These are phyloP conservation scores for Diaporthe eres DNA, from an alignment of 2,329 filamentous ascomycete species.

Conservation along the genomic window DNA sequence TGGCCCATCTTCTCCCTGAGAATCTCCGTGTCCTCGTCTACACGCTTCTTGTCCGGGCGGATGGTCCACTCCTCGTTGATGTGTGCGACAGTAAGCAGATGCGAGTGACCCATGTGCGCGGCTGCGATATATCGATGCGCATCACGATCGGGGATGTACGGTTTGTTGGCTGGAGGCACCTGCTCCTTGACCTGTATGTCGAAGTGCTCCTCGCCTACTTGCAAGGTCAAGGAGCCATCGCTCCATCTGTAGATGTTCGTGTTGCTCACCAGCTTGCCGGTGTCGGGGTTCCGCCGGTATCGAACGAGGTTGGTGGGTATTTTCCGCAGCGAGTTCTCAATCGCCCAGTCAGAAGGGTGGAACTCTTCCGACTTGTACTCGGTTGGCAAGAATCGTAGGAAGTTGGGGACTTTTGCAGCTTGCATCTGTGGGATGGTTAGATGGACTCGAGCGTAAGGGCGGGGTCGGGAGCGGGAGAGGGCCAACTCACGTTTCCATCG, in stretches of 20 bases:
- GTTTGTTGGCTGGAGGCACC: conserved; percentile 71
- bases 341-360: conserved; percentile 69
- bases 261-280: conserved; percentile 79
- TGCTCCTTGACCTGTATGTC: conserved; percentile 80
- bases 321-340: conserved; percentile 66
- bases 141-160: conserved; percentile 77
- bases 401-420: conserved; percentile 79
- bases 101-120: conserved; percentile 76
- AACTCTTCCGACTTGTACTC: conserved; percentile 77
- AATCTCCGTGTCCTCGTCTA: conserved; percentile 70
- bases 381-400: conserved; percentile 78
- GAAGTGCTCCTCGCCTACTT: conserved; percentile 83
- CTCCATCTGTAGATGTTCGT: conserved; percentile 83
- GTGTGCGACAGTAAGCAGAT: conserved; percentile 82
- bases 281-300: conserved; percentile 77
- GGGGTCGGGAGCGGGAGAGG: neutral
- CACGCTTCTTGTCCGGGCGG: conserved; percentile 65
- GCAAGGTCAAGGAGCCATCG: conserved; percentile 82
- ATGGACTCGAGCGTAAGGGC: conserved; percentile 13
- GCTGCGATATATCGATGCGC: conserved; percentile 83
- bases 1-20: conserved; percentile 77
- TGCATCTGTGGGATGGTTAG: conserved; percentile 67
- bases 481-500: conserved; percentile 74
- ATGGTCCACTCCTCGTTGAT: conserved; percentile 81
- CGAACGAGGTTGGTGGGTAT: conserved; percentile 76